Percentiles rank a stretch among this genome's conserved stretches.
Evolutionary conservation across 805 yeast species (phyloP).

Genomic region (Henningerozyma blattae): DNA sequence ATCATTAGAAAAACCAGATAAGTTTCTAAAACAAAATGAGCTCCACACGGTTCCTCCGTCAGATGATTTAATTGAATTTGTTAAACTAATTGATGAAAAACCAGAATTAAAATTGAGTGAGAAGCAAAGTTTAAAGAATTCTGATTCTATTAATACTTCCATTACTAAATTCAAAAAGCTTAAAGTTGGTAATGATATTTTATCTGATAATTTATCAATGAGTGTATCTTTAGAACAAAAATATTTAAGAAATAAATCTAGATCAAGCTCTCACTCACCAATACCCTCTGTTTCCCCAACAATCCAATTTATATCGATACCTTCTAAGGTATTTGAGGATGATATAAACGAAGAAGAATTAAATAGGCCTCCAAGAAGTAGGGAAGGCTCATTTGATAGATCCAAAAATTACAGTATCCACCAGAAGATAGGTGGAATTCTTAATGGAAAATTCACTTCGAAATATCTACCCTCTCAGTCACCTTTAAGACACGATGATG

Average conservation of each 20-base stretch:
- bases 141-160: slow-evolving; percentile 30
- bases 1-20: slow-evolving; percentile 15
- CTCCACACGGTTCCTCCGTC: background rate
- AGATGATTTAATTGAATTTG: slow-evolving; percentile 54
- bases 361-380: slow-evolving; percentile 1
- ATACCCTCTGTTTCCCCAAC: slow-evolving; percentile 21
- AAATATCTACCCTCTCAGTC: background rate
- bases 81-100: slow-evolving; percentile 55
- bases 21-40: background rate
- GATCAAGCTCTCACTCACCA: slow-evolving; percentile 26
- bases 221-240: slow-evolving; percentile 27
- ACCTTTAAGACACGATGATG: slow-evolving; percentile 5
- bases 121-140: slow-evolving; percentile 5
- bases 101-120: slow-evolving; percentile 29
- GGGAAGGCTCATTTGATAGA: slow-evolving; percentile 9
- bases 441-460: background rate
- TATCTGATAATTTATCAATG: slow-evolving; percentile 43
- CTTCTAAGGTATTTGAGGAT: slow-evolving; percentile 19
- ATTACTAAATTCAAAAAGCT: slow-evolving; percentile 39
- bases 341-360: background rate
- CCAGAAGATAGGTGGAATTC: background rate
- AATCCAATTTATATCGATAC: slow-evolving; percentile 18
- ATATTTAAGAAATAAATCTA: slow-evolving; percentile 6
- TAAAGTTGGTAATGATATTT: slow-evolving; percentile 39
- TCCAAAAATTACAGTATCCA: background rate